Base-by-base conservation (phyloP, 768 basidiomycete species). In the Mrakia frigida region DNA sequence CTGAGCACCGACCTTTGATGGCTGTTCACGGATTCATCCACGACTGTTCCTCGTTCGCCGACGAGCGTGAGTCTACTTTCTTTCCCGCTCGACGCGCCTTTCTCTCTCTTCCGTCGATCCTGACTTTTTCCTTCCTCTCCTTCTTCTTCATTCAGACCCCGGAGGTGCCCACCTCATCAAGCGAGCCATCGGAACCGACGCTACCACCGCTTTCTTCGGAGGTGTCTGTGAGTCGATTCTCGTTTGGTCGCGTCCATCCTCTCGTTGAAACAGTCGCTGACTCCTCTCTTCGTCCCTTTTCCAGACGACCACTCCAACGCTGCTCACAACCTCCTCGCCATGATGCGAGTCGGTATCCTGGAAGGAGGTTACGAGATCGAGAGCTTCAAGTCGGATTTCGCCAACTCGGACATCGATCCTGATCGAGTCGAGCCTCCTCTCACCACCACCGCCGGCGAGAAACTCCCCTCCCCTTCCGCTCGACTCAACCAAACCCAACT, bases 131-230 rank as follows among this genome's bases (percentile, higher is more conserved):
- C 14, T 43, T 33, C 4, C 33, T 74, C 23, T 65, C 37, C 10
- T 61, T 61, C 0, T 41, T 25, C 52, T 4, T 6, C 9, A 16
- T n/a, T 14, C 61, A 74, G 73, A 97, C 82, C 94, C 94, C 5
- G 94, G 94, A 79, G 94, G 94, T 21, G 88, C 90, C 4, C 92
- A 94, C 81, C 85, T 93, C 37, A 85, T 98, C 76, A 88, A 89
- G 79, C 91, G 92, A 83, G 87, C 90, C 83, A 91, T 94, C 80
- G 94, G 94, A 75, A 92, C 89, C 82, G 94, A 96, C 80, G 94
- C 92, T 3, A 93, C 93, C 4, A 92, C 92, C 0, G 93, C 94
- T 9, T 97, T 96, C 87, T 94, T 96, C 81, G 94, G 94, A 78
- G 92, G 91, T 77, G 90, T 94, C 0, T 93, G 92, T 81, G 91